Base-by-base conservation (phyloP, 805 yeast species). In the Ogataea haglerorum region DNA sequence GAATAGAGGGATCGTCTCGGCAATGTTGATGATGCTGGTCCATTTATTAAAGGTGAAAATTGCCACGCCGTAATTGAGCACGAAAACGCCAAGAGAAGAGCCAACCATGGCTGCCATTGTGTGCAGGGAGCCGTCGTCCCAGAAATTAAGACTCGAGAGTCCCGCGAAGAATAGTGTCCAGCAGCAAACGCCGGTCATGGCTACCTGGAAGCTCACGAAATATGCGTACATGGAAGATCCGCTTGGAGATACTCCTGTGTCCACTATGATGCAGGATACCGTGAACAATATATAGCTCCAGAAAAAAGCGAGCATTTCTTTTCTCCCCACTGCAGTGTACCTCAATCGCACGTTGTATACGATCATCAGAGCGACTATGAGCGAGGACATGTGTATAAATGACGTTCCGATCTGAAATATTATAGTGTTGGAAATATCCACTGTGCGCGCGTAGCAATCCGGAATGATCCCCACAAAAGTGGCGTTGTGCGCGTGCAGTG, bases 291-390 rank as follows among this genome's bases (percentile, higher is more conserved):
- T 67, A 46, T 73, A 71, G 30, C 77, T 54, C 62, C 82, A 79
- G 61, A 80, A 82, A 56, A 85, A 82, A 50, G 75, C 77, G 39
- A 87, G 63, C 80, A 89, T 84, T 58, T 93, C 99, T 10, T 79
- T 71, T 46, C 98, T 73, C 4, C 97, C 98, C 43, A 93, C 90
- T 10, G 98, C 97, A 0, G 99, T 93, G 59, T 86, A 90, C 68
- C 91, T 88, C 44, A 82, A 70, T 58, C 90, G 72, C 31, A 90
- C 79, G 52, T 84, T 82, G 68, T 81, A 85, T 10, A 89, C 69
- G 40, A 90, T 85, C 52, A 88, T 73, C 36, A 82, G 68, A 26
- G 84, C 48, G 30, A 87, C 73, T 6, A 75, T 64, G 24, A 93
- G 64, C 0, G 87, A 78, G 1, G 84, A 88, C 38, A 91, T 79